These are phyloP conservation scores for Hyaloperonospora arabidopsidis DNA, from an alignment of 352 stramenopile species.

Conservation along the genomic window DNA sequence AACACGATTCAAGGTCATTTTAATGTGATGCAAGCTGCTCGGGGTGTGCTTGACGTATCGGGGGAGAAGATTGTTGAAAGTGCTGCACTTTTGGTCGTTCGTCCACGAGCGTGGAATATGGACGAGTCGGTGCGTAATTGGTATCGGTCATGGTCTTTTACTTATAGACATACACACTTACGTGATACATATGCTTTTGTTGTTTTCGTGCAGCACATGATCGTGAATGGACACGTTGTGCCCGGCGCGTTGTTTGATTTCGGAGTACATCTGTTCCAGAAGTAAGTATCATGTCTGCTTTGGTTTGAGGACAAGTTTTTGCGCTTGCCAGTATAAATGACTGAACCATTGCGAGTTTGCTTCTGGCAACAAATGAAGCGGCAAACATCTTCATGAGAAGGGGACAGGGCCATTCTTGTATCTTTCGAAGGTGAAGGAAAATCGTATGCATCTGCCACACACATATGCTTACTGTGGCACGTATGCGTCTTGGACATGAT, in stretches of 20 bases:
- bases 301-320: background rate
- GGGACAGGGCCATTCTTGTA: conserved; percentile 91
- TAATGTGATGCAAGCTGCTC: conserved; percentile 89
- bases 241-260: conserved; percentile 92
- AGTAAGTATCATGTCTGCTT: conserved; percentile 34
- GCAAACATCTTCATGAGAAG: conserved; percentile 57
- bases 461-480: background rate
- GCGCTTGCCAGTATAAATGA: background rate
- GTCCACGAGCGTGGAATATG: conserved; percentile 91
- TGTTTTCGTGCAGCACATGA: conserved; percentile 59
- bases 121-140: conserved; percentile 78
- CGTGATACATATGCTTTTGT: background rate
- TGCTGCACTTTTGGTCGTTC: conserved; percentile 86
- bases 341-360: background rate
- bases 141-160: background rate
- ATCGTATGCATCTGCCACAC: background rate
- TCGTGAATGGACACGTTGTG: conserved; percentile 83
- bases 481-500: conserved; percentile 1
- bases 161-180: too few species aligned
- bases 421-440: conserved; percentile 72
- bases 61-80: conserved; percentile 21
- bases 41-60: conserved; percentile 35
- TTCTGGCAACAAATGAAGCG: conserved; percentile 25
- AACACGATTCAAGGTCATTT: conserved; percentile 88
- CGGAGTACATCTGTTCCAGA: conserved; percentile 93